A percentile compares a stretch with the other conserved stretches of the same genome.
These are phyloP conservation scores for Lichtheimia hyalospora DNA, from an alignment of 371 early-diverging fungal genomes.

Conservation along the genomic window DNA sequence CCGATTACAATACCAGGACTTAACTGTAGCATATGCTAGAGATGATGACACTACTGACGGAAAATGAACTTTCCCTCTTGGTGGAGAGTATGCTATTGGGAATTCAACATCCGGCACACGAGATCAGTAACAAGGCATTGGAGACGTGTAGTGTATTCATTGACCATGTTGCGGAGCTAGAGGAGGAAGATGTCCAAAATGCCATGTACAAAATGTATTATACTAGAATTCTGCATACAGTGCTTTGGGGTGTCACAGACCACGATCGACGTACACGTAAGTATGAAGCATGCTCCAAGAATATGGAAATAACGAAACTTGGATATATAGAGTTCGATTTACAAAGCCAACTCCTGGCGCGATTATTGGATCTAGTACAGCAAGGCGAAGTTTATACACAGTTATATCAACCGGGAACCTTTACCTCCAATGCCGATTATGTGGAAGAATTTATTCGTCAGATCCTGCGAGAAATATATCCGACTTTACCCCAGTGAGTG, in stretches of 20 bases:
- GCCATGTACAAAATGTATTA: slow-evolving; percentile 87
- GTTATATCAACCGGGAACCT: slow-evolving; percentile 59
- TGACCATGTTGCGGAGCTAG: slow-evolving; percentile 62
- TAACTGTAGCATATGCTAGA: slow-evolving; percentile 39
- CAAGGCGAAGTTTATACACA: slow-evolving; percentile 82
- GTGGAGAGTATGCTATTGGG: slow-evolving; percentile 93
- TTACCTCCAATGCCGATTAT: slow-evolving; percentile 75
- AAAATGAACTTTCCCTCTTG: slow-evolving; percentile 73
- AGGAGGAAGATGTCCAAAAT: slow-evolving; percentile 68
- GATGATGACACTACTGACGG: slow-evolving; percentile 66
- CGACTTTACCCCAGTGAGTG: slow-evolving; percentile 76
- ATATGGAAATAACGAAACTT: neutral
- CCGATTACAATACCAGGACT: neutral
- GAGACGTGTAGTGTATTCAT: slow-evolving; percentile 77
- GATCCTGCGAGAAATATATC: slow-evolving; percentile 79
- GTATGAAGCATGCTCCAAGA: neutral
- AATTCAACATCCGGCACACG: slow-evolving; percentile 93
- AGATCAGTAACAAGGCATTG: slow-evolving; percentile 88
- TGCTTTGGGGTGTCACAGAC: slow-evolving; percentile 90
- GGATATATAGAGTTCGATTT: slow-evolving; percentile 72
- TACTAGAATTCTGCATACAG: slow-evolving; percentile 80
- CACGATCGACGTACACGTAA: slow-evolving; percentile 91
- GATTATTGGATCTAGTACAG: slow-evolving; percentile 84
- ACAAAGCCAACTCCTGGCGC: slow-evolving; percentile 84
- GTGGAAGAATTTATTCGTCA: slow-evolving; percentile 76